Evolutionary conservation across 306 rosid genomes (phyloP).

Genomic region (Dryas alaskensis): DNA sequence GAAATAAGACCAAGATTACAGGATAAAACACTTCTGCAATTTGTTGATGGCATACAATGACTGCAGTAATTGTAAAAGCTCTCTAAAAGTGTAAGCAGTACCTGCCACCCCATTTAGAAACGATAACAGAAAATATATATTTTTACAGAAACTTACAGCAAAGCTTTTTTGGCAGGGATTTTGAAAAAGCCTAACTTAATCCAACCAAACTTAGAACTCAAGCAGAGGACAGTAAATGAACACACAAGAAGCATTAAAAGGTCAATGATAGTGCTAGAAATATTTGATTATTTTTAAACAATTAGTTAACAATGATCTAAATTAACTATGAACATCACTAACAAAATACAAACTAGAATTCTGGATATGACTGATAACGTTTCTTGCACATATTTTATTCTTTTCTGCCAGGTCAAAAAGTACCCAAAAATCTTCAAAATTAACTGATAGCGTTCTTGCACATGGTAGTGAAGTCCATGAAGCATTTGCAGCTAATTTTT

Average conservation of each 20-base stretch:
- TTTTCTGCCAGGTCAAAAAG: neutral
- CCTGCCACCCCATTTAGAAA: too few relatives aligned
- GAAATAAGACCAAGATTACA: too few relatives aligned
- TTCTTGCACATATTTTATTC: neutral
- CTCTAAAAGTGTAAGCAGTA: too few relatives aligned
- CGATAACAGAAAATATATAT: too few relatives aligned
- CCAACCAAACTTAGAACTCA: neutral
- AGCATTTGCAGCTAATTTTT: neutral
- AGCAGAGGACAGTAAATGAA: neutral
- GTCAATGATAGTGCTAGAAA: too few relatives aligned
- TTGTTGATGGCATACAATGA: too few relatives aligned
- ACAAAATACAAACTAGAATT: neutral
- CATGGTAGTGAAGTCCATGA: constrained; percentile 7
- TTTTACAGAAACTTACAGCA: neutral
- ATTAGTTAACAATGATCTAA: too few relatives aligned
- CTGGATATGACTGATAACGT: neutral
- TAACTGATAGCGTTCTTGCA: neutral
- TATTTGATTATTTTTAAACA: too few relatives aligned
- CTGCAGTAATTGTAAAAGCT: too few relatives aligned
- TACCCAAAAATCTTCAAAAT: neutral
- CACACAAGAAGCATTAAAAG: neutral
- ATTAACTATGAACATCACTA: neutral
- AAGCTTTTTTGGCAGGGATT: neutral
- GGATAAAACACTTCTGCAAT: too few relatives aligned
- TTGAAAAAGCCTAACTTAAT: neutral